Conservation (phyloP, 2,329 filamentous ascomycete species). For the Aspergillus jensenii region DNA sequence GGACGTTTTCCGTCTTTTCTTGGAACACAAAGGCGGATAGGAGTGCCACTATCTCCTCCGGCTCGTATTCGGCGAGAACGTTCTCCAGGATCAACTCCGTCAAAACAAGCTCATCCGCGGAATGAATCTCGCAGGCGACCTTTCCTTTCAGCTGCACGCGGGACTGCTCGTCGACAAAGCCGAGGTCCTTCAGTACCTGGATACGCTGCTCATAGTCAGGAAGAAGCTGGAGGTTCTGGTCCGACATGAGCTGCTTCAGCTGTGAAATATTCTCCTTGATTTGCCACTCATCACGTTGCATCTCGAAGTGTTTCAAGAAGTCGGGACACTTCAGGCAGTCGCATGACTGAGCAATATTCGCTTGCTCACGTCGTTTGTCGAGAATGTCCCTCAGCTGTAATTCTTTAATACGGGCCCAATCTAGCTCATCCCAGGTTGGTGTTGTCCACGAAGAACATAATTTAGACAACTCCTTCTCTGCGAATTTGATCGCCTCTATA, state of each 20-base stretch:
- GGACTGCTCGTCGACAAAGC: slow-evolving; percentile 82
- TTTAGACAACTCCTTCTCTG: slow-evolving; percentile 67
- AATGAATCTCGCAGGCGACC: slow-evolving; percentile 97
- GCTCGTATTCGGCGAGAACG: slow-evolving; percentile 89
- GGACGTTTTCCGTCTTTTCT: slow-evolving; percentile 84
- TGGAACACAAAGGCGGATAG: slow-evolving; percentile 96
- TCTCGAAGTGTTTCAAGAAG: slow-evolving; percentile 90
- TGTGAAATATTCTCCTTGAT: slow-evolving; percentile 91
- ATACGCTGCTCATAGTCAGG: slow-evolving; percentile 97
- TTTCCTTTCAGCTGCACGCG: slow-evolving; percentile 96
- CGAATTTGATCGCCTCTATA: slow-evolving; percentile 55
- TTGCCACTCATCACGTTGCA: slow-evolving; percentile 95
- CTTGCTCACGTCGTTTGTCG: slow-evolving; percentile 66
- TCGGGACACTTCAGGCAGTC: slow-evolving; percentile 69
- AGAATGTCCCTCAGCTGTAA: slow-evolving; percentile 77
- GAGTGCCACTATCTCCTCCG: slow-evolving; percentile 92
- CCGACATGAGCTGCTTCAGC: slow-evolving; percentile 84
- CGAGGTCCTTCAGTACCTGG: slow-evolving; percentile 84
- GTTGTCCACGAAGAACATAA: slow-evolving; percentile 73
- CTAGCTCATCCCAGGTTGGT: slow-evolving; percentile 77
- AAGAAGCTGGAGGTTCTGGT: slow-evolving; percentile 92
- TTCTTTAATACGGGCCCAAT: slow-evolving; percentile 79
- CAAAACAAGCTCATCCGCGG: slow-evolving; percentile 90
- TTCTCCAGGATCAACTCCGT: slow-evolving; percentile 97
- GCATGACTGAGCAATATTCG: slow-evolving; percentile 62